phyloP scores from a whole-genome alignment of 306 rosid species.

The Notholithocarpus densiflorus region DNA sequence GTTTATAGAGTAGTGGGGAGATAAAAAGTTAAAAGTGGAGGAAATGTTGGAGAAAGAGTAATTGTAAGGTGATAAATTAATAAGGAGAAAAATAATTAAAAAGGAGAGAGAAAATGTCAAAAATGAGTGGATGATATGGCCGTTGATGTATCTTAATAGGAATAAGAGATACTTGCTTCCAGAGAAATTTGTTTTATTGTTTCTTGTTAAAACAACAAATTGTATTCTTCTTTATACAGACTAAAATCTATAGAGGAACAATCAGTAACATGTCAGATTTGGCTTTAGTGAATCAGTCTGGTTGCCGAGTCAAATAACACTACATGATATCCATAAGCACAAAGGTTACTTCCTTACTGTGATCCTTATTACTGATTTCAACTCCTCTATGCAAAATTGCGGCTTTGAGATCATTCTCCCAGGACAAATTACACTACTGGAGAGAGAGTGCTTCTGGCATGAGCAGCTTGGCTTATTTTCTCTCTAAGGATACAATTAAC shows the following conservation, averaged over 20 bases:
- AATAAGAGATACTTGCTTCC: background rate
- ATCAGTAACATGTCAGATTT: background rate
- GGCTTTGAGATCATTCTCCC: constrained; percentile 84
- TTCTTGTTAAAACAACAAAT: background rate
- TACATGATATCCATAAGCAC: constrained; percentile 8
- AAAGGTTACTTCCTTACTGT: constrained; percentile 20
- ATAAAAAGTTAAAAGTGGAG: too few relatives aligned
- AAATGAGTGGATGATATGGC: too few relatives aligned
- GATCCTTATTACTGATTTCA: constrained; percentile 39
- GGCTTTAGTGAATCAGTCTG: background rate
- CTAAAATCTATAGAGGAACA: background rate
- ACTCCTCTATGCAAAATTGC: constrained; percentile 91
- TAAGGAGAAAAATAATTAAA: too few relatives aligned
- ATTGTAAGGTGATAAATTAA: too few relatives aligned
- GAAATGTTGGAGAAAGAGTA: too few relatives aligned
- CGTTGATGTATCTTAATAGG: background rate
- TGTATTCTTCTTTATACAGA: background rate
- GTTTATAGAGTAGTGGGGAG: too few relatives aligned
- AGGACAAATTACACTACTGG: constrained; percentile 23
- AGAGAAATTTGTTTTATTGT: background rate
- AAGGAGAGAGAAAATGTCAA: too few relatives aligned
- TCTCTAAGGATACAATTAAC: constrained; percentile 83
- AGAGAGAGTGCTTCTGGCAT: constrained; percentile 86
- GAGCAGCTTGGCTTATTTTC: constrained; percentile 96
- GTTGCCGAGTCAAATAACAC: constrained; percentile 1